A percentile compares a stretch with the other conserved stretches of the same genome.
These are phyloP conservation scores for Eucalyptus guilfoylei DNA, from an alignment of 345 rosid species.

Conservation along the genomic window DNA sequence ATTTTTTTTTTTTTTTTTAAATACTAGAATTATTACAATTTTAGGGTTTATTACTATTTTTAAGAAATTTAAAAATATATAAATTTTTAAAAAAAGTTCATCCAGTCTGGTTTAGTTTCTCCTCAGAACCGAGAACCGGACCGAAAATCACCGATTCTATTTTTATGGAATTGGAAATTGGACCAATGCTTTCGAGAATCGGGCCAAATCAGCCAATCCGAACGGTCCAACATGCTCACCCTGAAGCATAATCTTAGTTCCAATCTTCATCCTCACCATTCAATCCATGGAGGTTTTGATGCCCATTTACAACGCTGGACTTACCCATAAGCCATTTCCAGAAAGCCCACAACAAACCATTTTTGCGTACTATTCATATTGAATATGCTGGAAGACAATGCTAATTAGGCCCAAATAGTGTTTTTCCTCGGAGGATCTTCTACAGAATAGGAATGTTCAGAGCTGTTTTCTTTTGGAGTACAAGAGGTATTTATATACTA, in stretches of 20 bases:
- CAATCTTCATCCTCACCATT: not conserved
- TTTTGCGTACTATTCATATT: not conserved
- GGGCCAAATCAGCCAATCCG: fast-evolving
- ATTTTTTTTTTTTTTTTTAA: too few species aligned
- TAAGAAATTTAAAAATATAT: too few species aligned
- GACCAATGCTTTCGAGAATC: fast-evolving
- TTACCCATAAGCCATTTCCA: not conserved
- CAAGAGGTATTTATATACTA: fast-evolving
- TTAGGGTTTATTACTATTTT: too few species aligned
- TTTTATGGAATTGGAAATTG: fast-evolving
- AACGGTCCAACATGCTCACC: too few species aligned
- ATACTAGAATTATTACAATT: too few species aligned
- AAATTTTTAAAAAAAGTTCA: fast-evolving
- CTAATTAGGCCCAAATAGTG: not conserved
- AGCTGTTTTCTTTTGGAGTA: not conserved
- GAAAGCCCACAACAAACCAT: not conserved
- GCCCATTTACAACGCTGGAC: not conserved
- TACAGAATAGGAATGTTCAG: not conserved
- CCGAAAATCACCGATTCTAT: too few species aligned
- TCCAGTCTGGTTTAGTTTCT: fast-evolving
- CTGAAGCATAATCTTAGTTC: too few species aligned
- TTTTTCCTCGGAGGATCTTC: not conserved
- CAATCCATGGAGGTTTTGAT: not conserved
- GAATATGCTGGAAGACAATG: not conserved
- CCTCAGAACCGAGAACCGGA: fast-evolving